Evolutionary conservation across 768 basidiomycete species (phyloP).

Genomic region (Lactifluus volemus): DNA sequence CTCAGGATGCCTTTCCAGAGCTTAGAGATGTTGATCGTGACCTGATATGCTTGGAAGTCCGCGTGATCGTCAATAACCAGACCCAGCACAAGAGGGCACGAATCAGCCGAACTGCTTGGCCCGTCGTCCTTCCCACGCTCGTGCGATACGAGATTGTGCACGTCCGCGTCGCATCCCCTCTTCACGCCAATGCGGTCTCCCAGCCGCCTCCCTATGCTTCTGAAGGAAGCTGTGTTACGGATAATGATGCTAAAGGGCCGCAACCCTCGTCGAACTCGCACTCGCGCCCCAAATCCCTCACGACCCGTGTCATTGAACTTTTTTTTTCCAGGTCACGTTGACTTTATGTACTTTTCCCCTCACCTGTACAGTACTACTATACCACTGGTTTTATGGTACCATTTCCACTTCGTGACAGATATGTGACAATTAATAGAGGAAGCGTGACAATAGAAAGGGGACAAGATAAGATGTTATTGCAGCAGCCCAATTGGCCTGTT

Average conservation of each 20-base stretch:
- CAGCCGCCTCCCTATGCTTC: conserved; percentile 13
- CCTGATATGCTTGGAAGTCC: conserved; percentile 22
- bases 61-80: conserved; percentile 15
- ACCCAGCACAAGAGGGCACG: conserved; percentile 15
- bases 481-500: too few relatives aligned
- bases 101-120: conserved; percentile 24
- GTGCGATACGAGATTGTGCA: conserved; percentile 25
- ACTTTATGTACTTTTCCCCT: neutral
- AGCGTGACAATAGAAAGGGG: too few relatives aligned
- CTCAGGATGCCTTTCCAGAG: conserved; percentile 19
- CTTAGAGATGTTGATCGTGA: conserved; percentile 18
- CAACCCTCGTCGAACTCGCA: neutral
- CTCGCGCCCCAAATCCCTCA: neutral
- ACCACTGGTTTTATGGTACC: too few relatives aligned
- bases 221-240: neutral
- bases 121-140: conserved; percentile 19
- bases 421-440: too few relatives aligned
- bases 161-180: conserved; percentile 12
- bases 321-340: neutral
- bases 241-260: neutral
- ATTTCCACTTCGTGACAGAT: too few relatives aligned
- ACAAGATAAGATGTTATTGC: too few relatives aligned
- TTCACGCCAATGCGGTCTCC: neutral
- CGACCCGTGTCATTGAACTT: neutral
- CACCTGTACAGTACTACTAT: neutral